Evolutionary conservation across 108 stramenopile genomes (phyloP).

Genomic region (Cyclostephanos invisitatus): DNA sequence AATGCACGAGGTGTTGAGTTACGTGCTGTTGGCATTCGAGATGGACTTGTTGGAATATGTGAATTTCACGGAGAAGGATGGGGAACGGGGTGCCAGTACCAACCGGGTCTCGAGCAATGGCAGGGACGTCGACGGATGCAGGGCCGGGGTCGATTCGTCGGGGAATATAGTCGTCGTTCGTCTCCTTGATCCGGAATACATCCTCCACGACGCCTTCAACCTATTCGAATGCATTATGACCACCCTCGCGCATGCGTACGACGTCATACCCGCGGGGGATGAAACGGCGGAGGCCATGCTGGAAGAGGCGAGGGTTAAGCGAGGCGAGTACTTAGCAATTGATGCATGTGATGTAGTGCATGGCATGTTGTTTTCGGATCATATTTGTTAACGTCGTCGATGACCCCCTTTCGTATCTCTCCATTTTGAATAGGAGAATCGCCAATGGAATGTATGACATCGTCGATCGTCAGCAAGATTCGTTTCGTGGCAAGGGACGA

Average conservation of each 20-base stretch:
- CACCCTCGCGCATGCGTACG: conserved; percentile 65
- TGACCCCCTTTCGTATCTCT: neutral
- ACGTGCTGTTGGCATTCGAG: conserved; percentile 68
- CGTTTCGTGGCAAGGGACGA: conserved; percentile 60
- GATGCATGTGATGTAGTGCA: neutral
- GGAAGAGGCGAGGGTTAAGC: conserved; percentile 20
- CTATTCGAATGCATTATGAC: conserved; percentile 64
- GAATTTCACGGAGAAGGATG: conserved; percentile 9
- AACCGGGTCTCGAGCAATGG: conserved; percentile 4
- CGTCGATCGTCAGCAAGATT: conserved; percentile 60
- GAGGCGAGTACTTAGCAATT: conserved; percentile 9
- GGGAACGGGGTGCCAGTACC: conserved; percentile 5
- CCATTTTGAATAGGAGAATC: neutral
- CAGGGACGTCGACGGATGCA: conserved; percentile 17
- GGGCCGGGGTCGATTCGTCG: conserved; percentile 41
- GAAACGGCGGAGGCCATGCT: conserved; percentile 8
- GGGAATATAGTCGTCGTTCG: conserved; percentile 38
- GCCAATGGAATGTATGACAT: conserved; percentile 58
- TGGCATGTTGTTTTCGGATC: neutral
- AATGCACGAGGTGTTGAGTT: conserved; percentile 86
- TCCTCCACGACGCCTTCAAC: conserved; percentile 54
- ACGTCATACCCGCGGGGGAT: conserved; percentile 46
- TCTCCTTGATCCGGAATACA: conserved; percentile 51
- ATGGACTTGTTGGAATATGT: conserved; percentile 49
- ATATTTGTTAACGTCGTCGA: neutral